A percentile compares a stretch with the other conserved stretches of the same genome.
Conservation (phyloP, 208 protist genomes). For the Trypanosoma melophagium region DNA sequence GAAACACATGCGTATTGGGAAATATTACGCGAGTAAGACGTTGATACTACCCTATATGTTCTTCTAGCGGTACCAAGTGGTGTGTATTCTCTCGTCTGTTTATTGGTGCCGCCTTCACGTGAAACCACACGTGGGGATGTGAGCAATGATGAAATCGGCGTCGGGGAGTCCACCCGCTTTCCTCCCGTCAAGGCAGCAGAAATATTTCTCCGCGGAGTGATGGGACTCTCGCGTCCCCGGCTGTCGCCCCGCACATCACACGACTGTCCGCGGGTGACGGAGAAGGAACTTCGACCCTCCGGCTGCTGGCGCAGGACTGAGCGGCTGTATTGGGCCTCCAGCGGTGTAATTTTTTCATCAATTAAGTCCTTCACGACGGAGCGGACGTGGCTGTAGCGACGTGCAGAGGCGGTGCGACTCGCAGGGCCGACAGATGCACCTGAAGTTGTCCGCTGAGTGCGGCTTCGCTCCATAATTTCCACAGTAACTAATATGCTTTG, state of each 20-base stretch:
- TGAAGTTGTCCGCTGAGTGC: not conserved
- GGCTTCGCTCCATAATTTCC: slow-evolving; percentile 8
- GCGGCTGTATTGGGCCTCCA: slow-evolving; percentile 48
- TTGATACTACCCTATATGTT: no score
- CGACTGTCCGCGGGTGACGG: not conserved
- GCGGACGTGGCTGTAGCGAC: slow-evolving; percentile 44
- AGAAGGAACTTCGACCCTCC: not conserved
- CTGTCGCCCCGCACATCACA: not conserved
- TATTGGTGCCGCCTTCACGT: no score
- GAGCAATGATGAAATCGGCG: not conserved
- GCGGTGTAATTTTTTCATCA: slow-evolving; percentile 39
- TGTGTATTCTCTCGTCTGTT: no score
- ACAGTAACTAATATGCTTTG: not conserved
- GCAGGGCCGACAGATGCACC: not conserved
- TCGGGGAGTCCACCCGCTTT: no score
- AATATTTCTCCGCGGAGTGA: slow-evolving; percentile 2
- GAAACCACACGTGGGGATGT: not conserved
- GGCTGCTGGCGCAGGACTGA: slow-evolving; percentile 4
- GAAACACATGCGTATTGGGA: slow-evolving; percentile 2
- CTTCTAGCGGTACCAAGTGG: no score
- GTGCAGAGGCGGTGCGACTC: not conserved
- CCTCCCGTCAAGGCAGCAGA: not conserved
- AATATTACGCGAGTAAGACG: slow-evolving; percentile 11
- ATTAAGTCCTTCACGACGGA: slow-evolving; percentile 64
- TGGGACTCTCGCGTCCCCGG: not conserved